Evolutionary conservation across 176 grass and related monocot species (phyloP).

Genomic region (Tuctoria greenei): DNA sequence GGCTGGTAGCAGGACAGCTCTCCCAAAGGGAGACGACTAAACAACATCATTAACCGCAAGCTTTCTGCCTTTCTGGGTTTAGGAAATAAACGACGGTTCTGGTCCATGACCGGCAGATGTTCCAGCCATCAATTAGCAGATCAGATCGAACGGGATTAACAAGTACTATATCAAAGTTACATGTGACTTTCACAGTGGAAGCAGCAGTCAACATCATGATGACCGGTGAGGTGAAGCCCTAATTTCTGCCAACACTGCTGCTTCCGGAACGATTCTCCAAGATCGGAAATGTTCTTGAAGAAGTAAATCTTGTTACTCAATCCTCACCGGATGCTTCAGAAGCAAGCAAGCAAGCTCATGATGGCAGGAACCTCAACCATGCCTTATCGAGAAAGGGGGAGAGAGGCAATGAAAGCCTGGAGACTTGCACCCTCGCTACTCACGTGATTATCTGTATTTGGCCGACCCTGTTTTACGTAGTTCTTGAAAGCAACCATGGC

Average conservation of each 20-base stretch:
- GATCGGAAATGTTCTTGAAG: constrained; percentile 15
- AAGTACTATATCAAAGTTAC: not conserved
- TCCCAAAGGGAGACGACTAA: constrained; percentile 25
- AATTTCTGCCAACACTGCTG: not conserved
- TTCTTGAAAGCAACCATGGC: not conserved
- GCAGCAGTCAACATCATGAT: constrained; percentile 26
- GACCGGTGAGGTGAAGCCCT: not conserved
- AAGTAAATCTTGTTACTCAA: not conserved
- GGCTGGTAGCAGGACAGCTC: not conserved
- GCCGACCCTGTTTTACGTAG: not conserved
- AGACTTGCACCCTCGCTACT: not conserved
- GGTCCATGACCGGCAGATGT: constrained; percentile 28
- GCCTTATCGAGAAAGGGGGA: constrained; percentile 11
- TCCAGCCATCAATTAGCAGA: constrained; percentile 28
- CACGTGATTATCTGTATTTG: not conserved
- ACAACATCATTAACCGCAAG: constrained; percentile 7
- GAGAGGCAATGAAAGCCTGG: not conserved
- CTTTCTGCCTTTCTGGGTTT: constrained; percentile 35
- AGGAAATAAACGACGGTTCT: not conserved
- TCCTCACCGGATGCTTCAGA: constrained; percentile 37
- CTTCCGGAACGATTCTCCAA: constrained; percentile 33
- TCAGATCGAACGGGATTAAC: constrained; percentile 2
- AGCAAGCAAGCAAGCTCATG: constrained; percentile 38
- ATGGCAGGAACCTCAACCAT: constrained; percentile 29
- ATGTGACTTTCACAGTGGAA: not conserved